Evolutionary conservation across 352 stramenopile species (phyloP).

Genomic region (Phytopythium kandeliae): DNA sequence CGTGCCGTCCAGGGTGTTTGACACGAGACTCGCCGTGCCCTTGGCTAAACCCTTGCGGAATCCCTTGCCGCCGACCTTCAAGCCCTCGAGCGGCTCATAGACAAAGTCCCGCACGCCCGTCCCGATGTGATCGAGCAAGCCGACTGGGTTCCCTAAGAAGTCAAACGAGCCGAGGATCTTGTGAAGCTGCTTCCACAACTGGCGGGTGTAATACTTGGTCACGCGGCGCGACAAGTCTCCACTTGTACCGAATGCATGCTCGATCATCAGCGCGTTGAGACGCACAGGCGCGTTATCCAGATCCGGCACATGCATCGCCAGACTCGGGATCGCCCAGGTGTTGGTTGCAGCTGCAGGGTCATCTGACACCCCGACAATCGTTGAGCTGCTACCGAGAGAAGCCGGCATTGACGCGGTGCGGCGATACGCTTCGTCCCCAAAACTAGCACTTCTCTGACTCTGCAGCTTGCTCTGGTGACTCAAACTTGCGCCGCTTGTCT

Average conservation of each 20-base stretch:
- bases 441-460: background rate
- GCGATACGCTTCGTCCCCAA: slow-evolving; percentile 22
- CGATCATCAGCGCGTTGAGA: slow-evolving; percentile 84
- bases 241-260: slow-evolving; percentile 87
- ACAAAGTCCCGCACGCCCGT: slow-evolving; percentile 95
- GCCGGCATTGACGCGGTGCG: slow-evolving; percentile 29
- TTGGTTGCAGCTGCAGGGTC: slow-evolving; percentile 33
- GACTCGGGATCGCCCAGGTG: slow-evolving; percentile 79
- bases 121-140: slow-evolving; percentile 92
- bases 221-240: slow-evolving; percentile 75
- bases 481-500: slow-evolving; percentile 6
- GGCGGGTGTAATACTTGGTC: slow-evolving; percentile 87
- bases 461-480: slow-evolving; percentile 2
- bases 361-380: slow-evolving; percentile 17
- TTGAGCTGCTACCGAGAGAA: slow-evolving; percentile 8
- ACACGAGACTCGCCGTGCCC: slow-evolving; percentile 81
- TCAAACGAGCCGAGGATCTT: slow-evolving; percentile 88
- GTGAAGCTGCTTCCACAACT: slow-evolving; percentile 87
- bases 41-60: slow-evolving; percentile 86
- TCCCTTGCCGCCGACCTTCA: slow-evolving; percentile 84
- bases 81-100: slow-evolving; percentile 93
- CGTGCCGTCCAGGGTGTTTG: slow-evolving; percentile 83
- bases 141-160: slow-evolving; percentile 84
- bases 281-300: slow-evolving; percentile 86
- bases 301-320: slow-evolving; percentile 85